Evolutionary conservation across 2,329 filamentous ascomycete species (phyloP).

Genomic region (Leptographium lundbergii): DNA sequence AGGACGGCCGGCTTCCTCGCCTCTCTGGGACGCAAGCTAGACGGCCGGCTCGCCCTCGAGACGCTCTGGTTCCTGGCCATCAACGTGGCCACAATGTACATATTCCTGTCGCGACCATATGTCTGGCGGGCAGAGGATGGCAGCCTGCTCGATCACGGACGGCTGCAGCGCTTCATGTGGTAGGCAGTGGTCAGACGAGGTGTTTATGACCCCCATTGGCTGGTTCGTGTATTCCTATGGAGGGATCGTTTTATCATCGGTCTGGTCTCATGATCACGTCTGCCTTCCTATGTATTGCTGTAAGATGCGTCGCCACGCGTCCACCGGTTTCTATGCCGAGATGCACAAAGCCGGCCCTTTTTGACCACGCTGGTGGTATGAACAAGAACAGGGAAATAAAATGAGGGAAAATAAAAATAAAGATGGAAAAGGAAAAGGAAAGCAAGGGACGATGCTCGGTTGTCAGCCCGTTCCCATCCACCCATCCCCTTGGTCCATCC

Average conservation of each 20-base stretch:
- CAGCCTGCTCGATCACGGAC: slow-evolving; percentile 37
- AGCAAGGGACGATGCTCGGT: neutral
- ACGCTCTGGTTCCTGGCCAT: slow-evolving; percentile 56
- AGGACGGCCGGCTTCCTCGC: neutral
- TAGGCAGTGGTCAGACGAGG: slow-evolving; percentile 18
- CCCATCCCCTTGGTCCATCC: neutral
- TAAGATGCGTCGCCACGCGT: neutral
- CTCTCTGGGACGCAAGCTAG: slow-evolving; percentile 17
- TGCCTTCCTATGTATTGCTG: neutral
- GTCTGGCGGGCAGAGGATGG: slow-evolving; percentile 47
- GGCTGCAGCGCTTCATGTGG: slow-evolving; percentile 73
- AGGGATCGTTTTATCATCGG: neutral
- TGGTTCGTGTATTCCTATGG: neutral
- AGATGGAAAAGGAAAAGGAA: neutral
- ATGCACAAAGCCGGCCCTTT: neutral
- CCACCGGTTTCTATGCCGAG: no score
- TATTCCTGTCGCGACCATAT: slow-evolving; percentile 59
- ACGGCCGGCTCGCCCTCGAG: slow-evolving; percentile 44
- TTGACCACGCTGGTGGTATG: neutral
- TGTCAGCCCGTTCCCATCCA: neutral
- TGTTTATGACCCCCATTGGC: neutral
- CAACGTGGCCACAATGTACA: slow-evolving; percentile 53
- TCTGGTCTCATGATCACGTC: neutral
- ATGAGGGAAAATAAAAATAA: no score
- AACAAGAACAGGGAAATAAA: neutral